Conservation (phyloP, 805 yeast genomes). For the Hanseniaspora thailandica region DNA sequence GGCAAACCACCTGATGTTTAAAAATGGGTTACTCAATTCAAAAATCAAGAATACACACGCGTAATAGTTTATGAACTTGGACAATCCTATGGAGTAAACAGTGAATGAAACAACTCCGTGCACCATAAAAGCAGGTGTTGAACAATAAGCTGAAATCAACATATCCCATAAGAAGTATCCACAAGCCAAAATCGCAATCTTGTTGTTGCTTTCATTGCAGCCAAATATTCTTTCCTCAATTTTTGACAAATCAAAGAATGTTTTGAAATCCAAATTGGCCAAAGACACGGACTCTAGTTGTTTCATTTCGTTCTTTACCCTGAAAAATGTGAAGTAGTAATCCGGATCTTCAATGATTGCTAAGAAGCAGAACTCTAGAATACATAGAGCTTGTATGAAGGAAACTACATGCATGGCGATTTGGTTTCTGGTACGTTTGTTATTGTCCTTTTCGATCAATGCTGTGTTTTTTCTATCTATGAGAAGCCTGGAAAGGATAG, state of each 20-base stretch:
- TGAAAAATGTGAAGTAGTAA: constrained; percentile 16
- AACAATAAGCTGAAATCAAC: constrained; percentile 48
- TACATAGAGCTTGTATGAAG: constrained; percentile 63
- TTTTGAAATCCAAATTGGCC: background rate
- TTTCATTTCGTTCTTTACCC: background rate
- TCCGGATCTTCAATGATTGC: constrained; percentile 18
- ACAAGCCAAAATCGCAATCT: constrained; percentile 33
- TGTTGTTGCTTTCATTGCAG: constrained; percentile 21
- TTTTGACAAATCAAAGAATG: background rate
- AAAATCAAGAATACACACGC: constrained; percentile 68
- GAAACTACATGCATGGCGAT: constrained; percentile 59
- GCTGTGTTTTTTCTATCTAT: constrained; percentile 15
- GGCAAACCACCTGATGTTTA: constrained; percentile 79
- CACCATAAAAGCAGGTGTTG: constrained; percentile 53
- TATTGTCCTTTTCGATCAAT: constrained; percentile 10
- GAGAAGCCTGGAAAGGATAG: constrained; percentile 16
- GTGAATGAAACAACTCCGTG: constrained; percentile 63
- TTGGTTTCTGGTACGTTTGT: constrained; percentile 20
- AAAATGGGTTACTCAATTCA: constrained; percentile 81
- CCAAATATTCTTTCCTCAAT: constrained; percentile 21
- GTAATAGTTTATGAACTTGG: constrained; percentile 66
- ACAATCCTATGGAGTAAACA: constrained; percentile 52
- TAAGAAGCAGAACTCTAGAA: constrained; percentile 35
- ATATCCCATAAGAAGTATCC: constrained; percentile 87
- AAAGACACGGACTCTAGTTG: background rate